Evolutionary conservation across 257 asterid species (phyloP).

Genomic region (Penstemon barbatus): DNA sequence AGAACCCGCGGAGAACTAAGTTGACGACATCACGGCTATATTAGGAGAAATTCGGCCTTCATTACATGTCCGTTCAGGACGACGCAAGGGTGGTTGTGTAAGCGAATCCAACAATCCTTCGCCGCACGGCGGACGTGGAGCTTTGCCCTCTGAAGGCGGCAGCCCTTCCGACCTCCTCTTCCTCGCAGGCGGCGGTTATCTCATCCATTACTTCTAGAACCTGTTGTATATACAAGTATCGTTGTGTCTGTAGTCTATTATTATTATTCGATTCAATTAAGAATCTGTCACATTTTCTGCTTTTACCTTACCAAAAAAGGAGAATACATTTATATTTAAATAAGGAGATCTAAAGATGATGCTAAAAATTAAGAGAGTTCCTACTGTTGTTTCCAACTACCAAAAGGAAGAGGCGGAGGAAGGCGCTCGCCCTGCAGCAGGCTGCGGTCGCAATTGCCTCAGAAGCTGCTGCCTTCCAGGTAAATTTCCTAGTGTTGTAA

Average conservation of each 20-base stretch:
- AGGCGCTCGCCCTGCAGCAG: conserved; percentile 34
- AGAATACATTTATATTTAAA: no score
- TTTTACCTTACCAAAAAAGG: no score
- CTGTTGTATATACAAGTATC: neutral
- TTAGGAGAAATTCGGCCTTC: conserved; percentile 48
- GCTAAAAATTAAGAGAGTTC: conserved; percentile 76
- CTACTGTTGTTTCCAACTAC: conserved; percentile 81
- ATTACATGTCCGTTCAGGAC: conserved; percentile 58
- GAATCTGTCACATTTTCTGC: neutral
- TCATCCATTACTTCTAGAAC: neutral
- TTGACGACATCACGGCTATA: conserved; percentile 90
- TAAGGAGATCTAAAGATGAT: conserved; percentile 38
- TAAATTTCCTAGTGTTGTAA: conserved; percentile 3
- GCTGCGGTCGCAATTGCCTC: conserved; percentile 87
- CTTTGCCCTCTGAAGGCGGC: conserved; percentile 97
- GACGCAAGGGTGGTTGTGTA: conserved; percentile 76
- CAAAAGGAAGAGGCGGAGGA: conserved; percentile 79
- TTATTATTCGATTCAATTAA: neutral
- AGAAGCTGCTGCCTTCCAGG: conserved; percentile 81
- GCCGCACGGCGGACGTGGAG: conserved; percentile 99
- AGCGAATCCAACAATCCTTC: conserved; percentile 71
- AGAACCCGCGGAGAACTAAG: conserved; percentile 42
- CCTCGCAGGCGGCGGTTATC: conserved; percentile 93
- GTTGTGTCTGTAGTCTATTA: no score
- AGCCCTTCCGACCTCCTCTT: conserved; percentile 97